Conservation (phyloP, 345 rosid species). For the Combretum micranthum region DNA sequence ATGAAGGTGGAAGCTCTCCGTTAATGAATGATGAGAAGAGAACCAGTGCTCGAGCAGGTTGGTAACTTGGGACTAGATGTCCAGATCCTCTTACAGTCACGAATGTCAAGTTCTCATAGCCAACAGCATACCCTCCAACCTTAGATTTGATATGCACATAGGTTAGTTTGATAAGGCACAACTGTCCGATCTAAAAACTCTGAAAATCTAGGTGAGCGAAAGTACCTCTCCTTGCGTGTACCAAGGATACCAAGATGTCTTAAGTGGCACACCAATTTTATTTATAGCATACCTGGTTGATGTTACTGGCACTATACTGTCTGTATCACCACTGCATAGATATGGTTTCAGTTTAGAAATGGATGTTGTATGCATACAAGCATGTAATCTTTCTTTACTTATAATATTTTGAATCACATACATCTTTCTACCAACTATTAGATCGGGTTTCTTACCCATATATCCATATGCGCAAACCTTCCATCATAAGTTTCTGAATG, state of each 20-base stretch:
- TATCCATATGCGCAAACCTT: constrained; percentile 33
- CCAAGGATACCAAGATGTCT: constrained; percentile 40
- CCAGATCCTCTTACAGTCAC: constrained; percentile 40
- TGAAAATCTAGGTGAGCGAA: too few species aligned
- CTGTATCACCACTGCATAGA: constrained; percentile 37
- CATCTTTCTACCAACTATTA: background rate
- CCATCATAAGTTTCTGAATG: constrained; percentile 23
- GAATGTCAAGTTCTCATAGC: constrained; percentile 27
- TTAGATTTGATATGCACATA: constrained; percentile 6
- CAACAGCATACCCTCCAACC: constrained; percentile 49
- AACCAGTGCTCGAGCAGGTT: constrained; percentile 34
- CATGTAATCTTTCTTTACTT: background rate
- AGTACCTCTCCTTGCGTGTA: constrained; percentile 30
- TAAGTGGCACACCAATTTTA: constrained; percentile 17
- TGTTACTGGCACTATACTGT: constrained; percentile 36
- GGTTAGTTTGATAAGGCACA: background rate
- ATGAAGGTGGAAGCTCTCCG: constrained; percentile 26
- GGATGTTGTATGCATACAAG: background rate
- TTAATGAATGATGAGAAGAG: constrained; percentile 38
- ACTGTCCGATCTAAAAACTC: background rate
- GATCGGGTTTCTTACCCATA: constrained; percentile 24
- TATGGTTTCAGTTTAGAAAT: background rate
- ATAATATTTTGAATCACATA: background rate
- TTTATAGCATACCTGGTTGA: constrained; percentile 31
- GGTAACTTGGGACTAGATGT: constrained; percentile 42